Evolutionary conservation across 495 filamentous ascomycete species (phyloP).

Genomic region (Aspergillus sclerotioniger): DNA sequence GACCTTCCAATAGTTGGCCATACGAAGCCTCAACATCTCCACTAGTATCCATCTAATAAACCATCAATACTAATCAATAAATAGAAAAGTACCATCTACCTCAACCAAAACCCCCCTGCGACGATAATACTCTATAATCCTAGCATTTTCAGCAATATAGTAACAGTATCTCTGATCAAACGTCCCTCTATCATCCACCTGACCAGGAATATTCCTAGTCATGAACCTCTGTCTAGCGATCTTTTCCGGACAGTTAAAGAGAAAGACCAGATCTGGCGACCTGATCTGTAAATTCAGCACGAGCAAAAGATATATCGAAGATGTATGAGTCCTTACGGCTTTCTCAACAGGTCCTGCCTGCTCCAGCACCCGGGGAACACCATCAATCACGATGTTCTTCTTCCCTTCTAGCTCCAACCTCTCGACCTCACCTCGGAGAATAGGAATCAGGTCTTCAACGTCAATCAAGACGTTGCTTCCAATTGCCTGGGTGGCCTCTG

Average conservation of each 20-base stretch:
- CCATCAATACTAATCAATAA: not conserved
- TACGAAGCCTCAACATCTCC: not conserved
- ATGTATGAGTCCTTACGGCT: not conserved
- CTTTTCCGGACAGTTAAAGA: not conserved
- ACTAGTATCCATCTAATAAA: not conserved
- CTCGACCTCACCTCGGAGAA: not conserved
- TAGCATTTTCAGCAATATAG: not conserved
- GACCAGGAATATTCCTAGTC: not conserved
- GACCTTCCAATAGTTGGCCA: not conserved
- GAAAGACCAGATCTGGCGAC: not conserved
- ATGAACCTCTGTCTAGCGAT: not conserved
- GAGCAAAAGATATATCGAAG: not conserved
- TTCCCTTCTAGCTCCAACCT: not conserved
- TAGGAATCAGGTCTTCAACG: not conserved
- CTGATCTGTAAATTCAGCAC: not conserved
- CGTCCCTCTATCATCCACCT: not conserved
- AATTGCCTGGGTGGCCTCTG: not conserved
- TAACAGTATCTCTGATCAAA: not conserved
- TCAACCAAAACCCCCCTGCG: not conserved
- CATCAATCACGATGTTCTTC: not conserved
- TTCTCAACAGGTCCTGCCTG: not conserved
- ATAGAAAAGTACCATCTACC: not conserved
- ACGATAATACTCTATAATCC: not conserved
- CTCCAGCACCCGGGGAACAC: not conserved
- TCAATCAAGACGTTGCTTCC: not conserved